Evolutionary conservation across 495 filamentous ascomycete species (phyloP).

Genomic region (Aspergillus sclerotioniger): DNA sequence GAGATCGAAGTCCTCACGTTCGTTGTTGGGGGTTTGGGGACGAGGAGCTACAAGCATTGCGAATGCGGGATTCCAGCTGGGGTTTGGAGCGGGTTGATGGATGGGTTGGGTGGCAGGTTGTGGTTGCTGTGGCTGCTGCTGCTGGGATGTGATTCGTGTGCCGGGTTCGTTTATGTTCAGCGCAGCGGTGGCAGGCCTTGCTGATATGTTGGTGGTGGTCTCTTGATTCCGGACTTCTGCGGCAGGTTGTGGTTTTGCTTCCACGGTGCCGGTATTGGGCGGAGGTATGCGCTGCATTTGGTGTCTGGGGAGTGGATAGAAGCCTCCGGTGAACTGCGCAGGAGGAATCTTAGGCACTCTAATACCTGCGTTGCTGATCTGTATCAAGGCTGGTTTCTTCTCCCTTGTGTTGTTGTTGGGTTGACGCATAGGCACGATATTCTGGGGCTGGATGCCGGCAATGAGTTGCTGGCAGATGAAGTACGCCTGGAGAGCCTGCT

Average conservation of each 20-base stretch:
- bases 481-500: constrained; percentile 24
- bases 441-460: constrained; percentile 27
- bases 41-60: not conserved
- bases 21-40: not conserved
- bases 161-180: too few species aligned
- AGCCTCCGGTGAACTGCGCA: constrained; percentile 19
- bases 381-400: constrained; percentile 17
- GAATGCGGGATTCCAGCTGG: too few species aligned
- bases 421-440: constrained; percentile 22
- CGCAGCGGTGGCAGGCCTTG: too few species aligned
- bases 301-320: constrained; percentile 9
- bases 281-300: too few species aligned
- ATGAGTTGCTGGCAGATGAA: constrained; percentile 33
- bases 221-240: too few species aligned
- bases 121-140: too few species aligned
- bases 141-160: too few species aligned
- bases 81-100: too few species aligned
- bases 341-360: constrained; percentile 20
- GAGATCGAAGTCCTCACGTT: not conserved
- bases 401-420: not conserved
- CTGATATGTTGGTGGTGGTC: too few species aligned
- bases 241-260: too few species aligned
- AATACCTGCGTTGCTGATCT: constrained; percentile 18
- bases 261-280: too few species aligned
- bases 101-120: too few species aligned